Conservation (phyloP, 2,329 filamentous ascomycete species). For the Curvularia verruculosa region DNA sequence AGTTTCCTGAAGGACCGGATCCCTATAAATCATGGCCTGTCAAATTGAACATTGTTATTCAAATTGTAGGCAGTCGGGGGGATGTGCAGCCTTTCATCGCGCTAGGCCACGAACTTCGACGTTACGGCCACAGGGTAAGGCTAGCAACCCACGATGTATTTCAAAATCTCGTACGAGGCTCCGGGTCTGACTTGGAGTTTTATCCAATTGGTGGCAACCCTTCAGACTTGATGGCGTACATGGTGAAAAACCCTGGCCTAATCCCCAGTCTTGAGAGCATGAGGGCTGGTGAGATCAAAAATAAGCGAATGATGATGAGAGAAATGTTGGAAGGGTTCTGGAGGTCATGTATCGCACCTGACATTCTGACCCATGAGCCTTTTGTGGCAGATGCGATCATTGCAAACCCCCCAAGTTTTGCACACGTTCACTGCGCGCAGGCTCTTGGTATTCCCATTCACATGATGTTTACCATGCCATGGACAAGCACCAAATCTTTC, state of each 20-base stretch:
- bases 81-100: constrained; percentile 67
- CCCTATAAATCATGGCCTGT: neutral
- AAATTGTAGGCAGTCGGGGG: constrained; percentile 60
- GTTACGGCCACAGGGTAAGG: constrained; percentile 36
- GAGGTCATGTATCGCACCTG: constrained; percentile 43
- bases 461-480: constrained; percentile 72
- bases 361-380: constrained; percentile 52
- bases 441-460: constrained; percentile 74
- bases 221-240: constrained; percentile 55
- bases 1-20: neutral
- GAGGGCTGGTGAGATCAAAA: constrained; percentile 39
- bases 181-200: constrained; percentile 44
- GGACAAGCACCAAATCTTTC: constrained; percentile 53
- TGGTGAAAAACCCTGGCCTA: constrained; percentile 57
- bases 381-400: constrained; percentile 84
- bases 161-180: constrained; percentile 20
- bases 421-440: constrained; percentile 74
- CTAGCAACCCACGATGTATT: constrained; percentile 33
- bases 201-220: constrained; percentile 42
- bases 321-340: constrained; percentile 40
- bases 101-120: constrained; percentile 57
- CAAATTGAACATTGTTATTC: constrained; percentile 60
- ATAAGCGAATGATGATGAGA: constrained; percentile 34
- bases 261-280: constrained; percentile 35
- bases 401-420: constrained; percentile 78